Percentiles rank a stretch among this genome's conserved stretches.
These are phyloP conservation scores for Cladobotryum protrusum DNA, from an alignment of 2,329 filamentous ascomycete species.

Conservation along the genomic window DNA sequence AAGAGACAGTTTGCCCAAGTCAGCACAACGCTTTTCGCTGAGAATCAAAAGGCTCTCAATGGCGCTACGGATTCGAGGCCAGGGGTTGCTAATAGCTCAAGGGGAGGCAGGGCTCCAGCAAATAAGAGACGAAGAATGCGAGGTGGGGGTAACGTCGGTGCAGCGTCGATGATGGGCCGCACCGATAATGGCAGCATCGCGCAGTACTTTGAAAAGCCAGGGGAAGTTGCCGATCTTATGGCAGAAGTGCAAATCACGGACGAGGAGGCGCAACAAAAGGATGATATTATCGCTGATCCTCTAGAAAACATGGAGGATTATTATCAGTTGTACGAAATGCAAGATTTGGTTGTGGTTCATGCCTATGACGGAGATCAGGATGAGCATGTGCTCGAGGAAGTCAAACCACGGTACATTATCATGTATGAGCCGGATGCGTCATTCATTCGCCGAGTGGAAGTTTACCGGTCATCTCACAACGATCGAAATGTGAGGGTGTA, in stretches of 20 bases:
- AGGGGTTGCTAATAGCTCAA: slow-evolving; percentile 35
- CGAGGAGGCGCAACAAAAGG: slow-evolving; percentile 67
- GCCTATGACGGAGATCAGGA: slow-evolving; percentile 95
- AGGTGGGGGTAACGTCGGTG: slow-evolving; percentile 62
- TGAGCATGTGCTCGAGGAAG: slow-evolving; percentile 91
- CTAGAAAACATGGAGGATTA: slow-evolving; percentile 88
- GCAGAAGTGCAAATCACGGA: slow-evolving; percentile 78
- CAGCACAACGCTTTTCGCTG: slow-evolving; percentile 69
- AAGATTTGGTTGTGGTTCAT: slow-evolving; percentile 81
- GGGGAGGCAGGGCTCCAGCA: slow-evolving; percentile 58
- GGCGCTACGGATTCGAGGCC: slow-evolving; percentile 54
- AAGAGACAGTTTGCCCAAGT: slow-evolving; percentile 84
- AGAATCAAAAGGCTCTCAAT: slow-evolving; percentile 71
- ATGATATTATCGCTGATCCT: slow-evolving; percentile 67
- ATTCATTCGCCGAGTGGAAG: slow-evolving; percentile 90
- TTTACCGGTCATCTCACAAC: slow-evolving; percentile 90
- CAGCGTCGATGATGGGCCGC: slow-evolving; percentile 43
- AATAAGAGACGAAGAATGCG: slow-evolving; percentile 84
- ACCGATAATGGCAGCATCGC: slow-evolving; percentile 68
- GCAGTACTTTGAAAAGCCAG: slow-evolving; percentile 74
- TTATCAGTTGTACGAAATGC: slow-evolving; percentile 87
- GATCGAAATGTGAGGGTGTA: slow-evolving; percentile 87
- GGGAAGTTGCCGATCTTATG: slow-evolving; percentile 75
- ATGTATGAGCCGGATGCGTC: slow-evolving; percentile 97
- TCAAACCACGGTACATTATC: slow-evolving; percentile 88